Evolutionary conservation across 805 yeast species (phyloP).

Genomic region (Ogataea neopini): DNA sequence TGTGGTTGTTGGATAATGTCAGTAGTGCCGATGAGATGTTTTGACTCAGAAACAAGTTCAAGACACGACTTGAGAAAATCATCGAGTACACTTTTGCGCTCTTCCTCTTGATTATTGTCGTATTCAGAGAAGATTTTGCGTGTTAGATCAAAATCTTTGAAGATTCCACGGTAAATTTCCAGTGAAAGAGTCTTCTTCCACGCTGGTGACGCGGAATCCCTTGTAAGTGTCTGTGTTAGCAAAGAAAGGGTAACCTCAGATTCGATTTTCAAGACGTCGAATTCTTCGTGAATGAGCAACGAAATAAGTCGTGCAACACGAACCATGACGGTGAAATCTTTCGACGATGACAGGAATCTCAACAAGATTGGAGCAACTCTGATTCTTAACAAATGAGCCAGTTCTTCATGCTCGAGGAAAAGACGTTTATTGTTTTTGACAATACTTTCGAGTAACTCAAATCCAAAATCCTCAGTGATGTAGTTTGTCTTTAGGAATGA

Average conservation of each 20-base stretch:
- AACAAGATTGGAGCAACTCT: constrained; percentile 76
- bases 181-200: constrained; percentile 79
- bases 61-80: constrained; percentile 52
- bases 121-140: constrained; percentile 57
- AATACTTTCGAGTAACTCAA: constrained; percentile 82
- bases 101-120: constrained; percentile 51
- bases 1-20: constrained; percentile 35
- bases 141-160: constrained; percentile 55
- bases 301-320: constrained; percentile 74
- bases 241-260: constrained; percentile 78
- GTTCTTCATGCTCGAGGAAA: constrained; percentile 61
- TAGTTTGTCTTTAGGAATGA: constrained; percentile 51
- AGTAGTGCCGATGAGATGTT: constrained; percentile 36
- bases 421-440: constrained; percentile 59
- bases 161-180: constrained; percentile 67
- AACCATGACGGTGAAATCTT: constrained; percentile 67
- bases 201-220: constrained; percentile 50
- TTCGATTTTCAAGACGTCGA: constrained; percentile 67
- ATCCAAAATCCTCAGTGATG: constrained; percentile 64
- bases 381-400: constrained; percentile 64
- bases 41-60: constrained; percentile 37
- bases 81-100: constrained; percentile 58
- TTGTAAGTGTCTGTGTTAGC: constrained; percentile 68
- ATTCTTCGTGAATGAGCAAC: constrained; percentile 60
- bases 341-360: constrained; percentile 56